phyloP scores from a whole-genome alignment of 441 rosid species.

The Pelargonium australe region DNA sequence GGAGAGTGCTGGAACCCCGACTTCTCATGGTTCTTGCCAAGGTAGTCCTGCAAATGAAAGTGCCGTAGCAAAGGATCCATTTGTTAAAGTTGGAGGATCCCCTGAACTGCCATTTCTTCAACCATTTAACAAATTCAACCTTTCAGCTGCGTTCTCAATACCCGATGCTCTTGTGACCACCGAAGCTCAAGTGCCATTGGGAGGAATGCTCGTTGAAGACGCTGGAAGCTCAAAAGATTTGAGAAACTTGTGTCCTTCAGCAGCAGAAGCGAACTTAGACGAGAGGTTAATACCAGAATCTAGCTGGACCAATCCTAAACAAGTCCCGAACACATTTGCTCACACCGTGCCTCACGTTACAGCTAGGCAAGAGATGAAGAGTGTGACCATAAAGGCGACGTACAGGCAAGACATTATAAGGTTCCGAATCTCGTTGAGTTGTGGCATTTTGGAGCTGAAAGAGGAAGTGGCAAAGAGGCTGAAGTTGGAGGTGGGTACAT shows the following conservation, averaged over 20 bases:
- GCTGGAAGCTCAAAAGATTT: conserved; percentile 89
- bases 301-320: no score
- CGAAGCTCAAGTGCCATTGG: conserved; percentile 40
- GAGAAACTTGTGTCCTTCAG: conserved; percentile 48
- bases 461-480: conserved; percentile 82
- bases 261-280: no score
- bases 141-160: conserved; percentile 32
- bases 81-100: background rate
- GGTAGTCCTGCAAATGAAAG: conserved; percentile 46
- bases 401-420: conserved; percentile 75
- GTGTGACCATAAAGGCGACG: conserved; percentile 61
- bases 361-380: conserved; percentile 36
- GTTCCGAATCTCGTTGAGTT: conserved; percentile 49
- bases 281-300: no score
- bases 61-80: conserved; percentile 28
- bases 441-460: conserved; percentile 48
- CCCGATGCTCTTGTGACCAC: conserved; percentile 31
- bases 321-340: background rate
- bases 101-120: no score
- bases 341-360: conserved; percentile 20
- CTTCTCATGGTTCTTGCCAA: conserved; percentile 75
- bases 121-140: background rate
- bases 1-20: conserved; percentile 55
- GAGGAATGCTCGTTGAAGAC: conserved; percentile 62
- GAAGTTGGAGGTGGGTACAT: conserved; percentile 67